These are phyloP conservation scores for Alternaria novae-zelandiae DNA, from an alignment of 2,329 filamentous ascomycete species.

Conservation along the genomic window DNA sequence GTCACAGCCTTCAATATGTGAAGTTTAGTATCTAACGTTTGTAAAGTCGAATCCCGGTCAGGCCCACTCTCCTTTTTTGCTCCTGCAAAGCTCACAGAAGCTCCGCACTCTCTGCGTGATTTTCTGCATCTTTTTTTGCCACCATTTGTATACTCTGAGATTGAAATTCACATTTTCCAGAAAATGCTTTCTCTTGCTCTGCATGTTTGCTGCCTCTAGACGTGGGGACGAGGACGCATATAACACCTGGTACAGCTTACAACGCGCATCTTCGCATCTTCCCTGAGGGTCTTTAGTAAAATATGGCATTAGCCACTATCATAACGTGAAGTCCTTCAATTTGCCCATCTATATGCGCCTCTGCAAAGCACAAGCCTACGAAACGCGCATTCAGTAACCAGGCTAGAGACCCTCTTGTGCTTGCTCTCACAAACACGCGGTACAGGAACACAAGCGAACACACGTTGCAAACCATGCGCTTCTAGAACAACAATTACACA, in stretches of 20 bases:
- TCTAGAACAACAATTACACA: fast-evolving
- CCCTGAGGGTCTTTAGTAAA: fast-evolving
- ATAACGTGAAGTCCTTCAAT: fast-evolving
- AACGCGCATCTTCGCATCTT: background rate
- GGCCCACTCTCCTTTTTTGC: slow-evolving; percentile 24
- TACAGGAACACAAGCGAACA: background rate
- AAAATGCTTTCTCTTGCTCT: background rate
- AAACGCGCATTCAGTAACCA: background rate
- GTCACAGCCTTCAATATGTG: background rate
- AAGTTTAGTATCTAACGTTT: background rate
- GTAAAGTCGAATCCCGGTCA: slow-evolving; percentile 42
- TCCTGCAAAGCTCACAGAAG: background rate
- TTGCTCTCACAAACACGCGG: background rate
- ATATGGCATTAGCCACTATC: background rate
- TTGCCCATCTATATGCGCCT: background rate
- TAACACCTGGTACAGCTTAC: background rate
- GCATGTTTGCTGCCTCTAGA: background rate
- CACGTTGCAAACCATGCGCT: background rate
- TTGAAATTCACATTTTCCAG: background rate
- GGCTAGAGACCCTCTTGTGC: background rate
- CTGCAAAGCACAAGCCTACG: background rate
- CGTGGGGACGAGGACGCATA: background rate
- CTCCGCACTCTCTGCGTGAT: background rate
- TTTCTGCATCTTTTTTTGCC: background rate
- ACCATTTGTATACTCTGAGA: background rate